phyloP scores from a whole-genome alignment of 345 rosid species.

The Carallia pectinifolia region DNA sequence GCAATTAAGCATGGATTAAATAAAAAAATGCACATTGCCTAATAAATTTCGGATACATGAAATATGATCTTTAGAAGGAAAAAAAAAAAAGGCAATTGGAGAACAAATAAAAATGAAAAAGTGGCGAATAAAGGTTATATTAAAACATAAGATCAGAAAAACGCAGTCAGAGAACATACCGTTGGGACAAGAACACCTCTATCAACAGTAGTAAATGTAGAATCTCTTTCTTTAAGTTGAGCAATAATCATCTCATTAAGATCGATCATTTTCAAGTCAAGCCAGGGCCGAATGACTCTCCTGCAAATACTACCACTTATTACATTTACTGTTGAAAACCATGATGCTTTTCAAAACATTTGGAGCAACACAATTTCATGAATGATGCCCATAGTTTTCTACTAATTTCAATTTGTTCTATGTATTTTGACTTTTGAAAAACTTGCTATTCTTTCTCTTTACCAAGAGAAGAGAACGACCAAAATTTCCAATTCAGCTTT shows the following conservation, averaged over 20 bases:
- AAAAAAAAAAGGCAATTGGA: too few species aligned
- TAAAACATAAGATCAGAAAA: background rate
- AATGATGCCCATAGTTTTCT: too few species aligned
- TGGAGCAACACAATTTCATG: too few species aligned
- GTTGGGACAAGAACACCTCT: conserved; percentile 73
- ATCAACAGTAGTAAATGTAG: conserved; percentile 59
- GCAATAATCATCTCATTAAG: conserved; percentile 73
- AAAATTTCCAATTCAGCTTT: too few species aligned
- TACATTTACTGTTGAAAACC: conserved; percentile 1
- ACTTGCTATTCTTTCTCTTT: too few species aligned
- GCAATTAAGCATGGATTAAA: too few species aligned
- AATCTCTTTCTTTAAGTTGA: conserved; percentile 81
- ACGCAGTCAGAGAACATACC: conserved; percentile 36
- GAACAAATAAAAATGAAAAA: background rate
- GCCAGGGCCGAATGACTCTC: conserved; percentile 92
- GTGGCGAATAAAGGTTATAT: background rate
- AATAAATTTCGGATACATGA: too few species aligned
- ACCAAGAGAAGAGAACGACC: too few species aligned
- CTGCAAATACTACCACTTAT: conserved; percentile 36
- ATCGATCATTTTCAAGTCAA: conserved; percentile 92
- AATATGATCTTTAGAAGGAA: too few species aligned
- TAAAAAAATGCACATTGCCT: too few species aligned
- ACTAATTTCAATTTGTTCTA: too few species aligned
- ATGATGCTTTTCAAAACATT: background rate
- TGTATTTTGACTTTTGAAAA: too few species aligned